Evolutionary conservation across 352 stramenopile species (phyloP).

Genomic region (Plasmopara muralis): DNA sequence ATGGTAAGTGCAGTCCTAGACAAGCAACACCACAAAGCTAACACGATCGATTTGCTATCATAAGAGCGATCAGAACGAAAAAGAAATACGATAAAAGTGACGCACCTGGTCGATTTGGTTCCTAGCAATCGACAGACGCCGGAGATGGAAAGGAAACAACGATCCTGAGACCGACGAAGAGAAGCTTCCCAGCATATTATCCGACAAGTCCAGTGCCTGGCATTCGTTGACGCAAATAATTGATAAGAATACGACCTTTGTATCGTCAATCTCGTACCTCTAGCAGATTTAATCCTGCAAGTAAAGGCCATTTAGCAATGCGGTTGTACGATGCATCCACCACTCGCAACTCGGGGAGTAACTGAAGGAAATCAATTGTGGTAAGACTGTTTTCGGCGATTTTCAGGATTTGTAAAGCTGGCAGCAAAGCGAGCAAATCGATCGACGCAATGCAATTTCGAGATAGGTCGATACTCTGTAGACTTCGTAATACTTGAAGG

Average conservation of each 20-base stretch:
- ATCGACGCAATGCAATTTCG: slow-evolving; percentile 44
- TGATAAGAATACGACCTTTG: not conserved
- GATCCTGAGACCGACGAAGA: slow-evolving; percentile 14
- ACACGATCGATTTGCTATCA: not conserved
- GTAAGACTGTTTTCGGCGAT: slow-evolving; percentile 52
- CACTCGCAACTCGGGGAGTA: slow-evolving; percentile 28
- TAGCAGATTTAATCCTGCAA: slow-evolving; percentile 29
- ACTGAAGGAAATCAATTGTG: slow-evolving; percentile 32
- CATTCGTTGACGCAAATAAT: not conserved
- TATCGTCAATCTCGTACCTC: slow-evolving; percentile 28
- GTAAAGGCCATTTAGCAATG: slow-evolving; percentile 44
- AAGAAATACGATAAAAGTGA: not conserved
- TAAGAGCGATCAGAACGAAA: not conserved
- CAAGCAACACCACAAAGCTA: slow-evolving; percentile 46
- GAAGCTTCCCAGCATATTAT: slow-evolving; percentile 44
- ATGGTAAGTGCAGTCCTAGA: slow-evolving; percentile 31
- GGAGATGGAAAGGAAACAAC: slow-evolving; percentile 37
- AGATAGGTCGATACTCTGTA: slow-evolving; percentile 46
- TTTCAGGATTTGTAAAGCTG: slow-evolving; percentile 40
- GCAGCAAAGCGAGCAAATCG: slow-evolving; percentile 33
- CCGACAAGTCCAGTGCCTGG: slow-evolving; percentile 54
- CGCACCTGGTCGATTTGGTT: slow-evolving; percentile 61
- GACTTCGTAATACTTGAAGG: slow-evolving; percentile 32
- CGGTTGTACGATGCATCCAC: slow-evolving; percentile 58
- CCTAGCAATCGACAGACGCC: slow-evolving; percentile 40